Conservation (phyloP, 192 early-diverging fungal species). For the Rhizophagus sp. region DNA sequence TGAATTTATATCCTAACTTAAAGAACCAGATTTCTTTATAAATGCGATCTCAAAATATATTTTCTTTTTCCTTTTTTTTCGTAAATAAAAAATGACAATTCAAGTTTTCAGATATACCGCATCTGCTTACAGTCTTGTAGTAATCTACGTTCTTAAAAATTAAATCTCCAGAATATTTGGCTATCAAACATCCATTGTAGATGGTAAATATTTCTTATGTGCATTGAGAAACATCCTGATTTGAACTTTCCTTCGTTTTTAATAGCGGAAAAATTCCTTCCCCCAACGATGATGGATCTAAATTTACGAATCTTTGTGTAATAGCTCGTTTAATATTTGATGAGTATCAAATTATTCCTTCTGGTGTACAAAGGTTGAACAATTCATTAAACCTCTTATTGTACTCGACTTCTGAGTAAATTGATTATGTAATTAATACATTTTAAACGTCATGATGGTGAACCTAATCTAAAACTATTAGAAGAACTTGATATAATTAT, state of each 20-base stretch:
- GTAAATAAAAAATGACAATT: slow-evolving; percentile 5
- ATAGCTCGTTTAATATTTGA: slow-evolving; percentile 40
- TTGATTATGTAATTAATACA: neutral
- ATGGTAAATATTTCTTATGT: too few relatives aligned
- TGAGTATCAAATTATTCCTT: slow-evolving; percentile 27
- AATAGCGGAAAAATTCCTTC: slow-evolving; percentile 41
- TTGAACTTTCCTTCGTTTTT: neutral
- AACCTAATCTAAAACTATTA: slow-evolving; percentile 3
- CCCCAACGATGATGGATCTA: slow-evolving; percentile 35
- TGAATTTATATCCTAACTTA: too few relatives aligned
- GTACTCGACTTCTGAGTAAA: neutral
- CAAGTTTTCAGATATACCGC: slow-evolving; percentile 26
- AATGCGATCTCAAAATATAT: too few relatives aligned
- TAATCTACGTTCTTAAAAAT: slow-evolving; percentile 35
- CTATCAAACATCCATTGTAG: slow-evolving; percentile 39
- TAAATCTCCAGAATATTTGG: slow-evolving; percentile 37
- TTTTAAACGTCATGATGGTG: neutral
- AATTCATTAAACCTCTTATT: slow-evolving; percentile 33
- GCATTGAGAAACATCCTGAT: neutral
- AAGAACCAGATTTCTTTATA: too few relatives aligned
- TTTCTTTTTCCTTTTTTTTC: too few relatives aligned
- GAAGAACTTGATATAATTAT: neutral
- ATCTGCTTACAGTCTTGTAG: slow-evolving; percentile 33
- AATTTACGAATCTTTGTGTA: slow-evolving; percentile 42
- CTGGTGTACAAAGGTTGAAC: slow-evolving; percentile 35